phyloP scores from a whole-genome alignment of 2,329 filamentous ascomycete species.

The Sclerotinia glacialis region DNA sequence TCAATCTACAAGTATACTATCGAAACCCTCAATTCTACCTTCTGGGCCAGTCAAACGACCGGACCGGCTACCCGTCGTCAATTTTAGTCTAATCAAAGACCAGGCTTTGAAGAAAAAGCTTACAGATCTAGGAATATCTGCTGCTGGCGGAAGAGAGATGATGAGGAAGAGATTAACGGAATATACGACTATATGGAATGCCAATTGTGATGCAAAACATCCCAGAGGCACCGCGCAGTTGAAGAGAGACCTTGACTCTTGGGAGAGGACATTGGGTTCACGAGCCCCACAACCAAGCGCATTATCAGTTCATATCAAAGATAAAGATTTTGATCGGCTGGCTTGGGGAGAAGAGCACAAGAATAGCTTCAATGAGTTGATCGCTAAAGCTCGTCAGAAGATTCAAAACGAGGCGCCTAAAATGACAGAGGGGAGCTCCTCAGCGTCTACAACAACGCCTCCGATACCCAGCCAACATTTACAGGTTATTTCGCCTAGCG shows the following conservation, averaged over 20 bases:
- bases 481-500: neutral
- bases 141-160: slow-evolving; percentile 62
- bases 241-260: slow-evolving; percentile 74
- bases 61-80: slow-evolving; percentile 65
- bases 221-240: slow-evolving; percentile 71
- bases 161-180: slow-evolving; percentile 82
- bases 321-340: slow-evolving; percentile 82
- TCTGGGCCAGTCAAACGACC: slow-evolving; percentile 24
- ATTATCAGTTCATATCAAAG: slow-evolving; percentile 60
- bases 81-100: slow-evolving; percentile 86
- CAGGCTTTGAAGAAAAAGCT: slow-evolving; percentile 75
- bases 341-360: slow-evolving; percentile 74
- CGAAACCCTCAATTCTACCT: slow-evolving; percentile 25
- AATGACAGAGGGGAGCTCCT: neutral
- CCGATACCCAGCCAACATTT: neutral
- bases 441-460: slow-evolving; percentile 10
- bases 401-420: slow-evolving; percentile 23
- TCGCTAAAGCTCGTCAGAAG: slow-evolving; percentile 67
- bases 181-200: slow-evolving; percentile 95
- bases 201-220: slow-evolving; percentile 82
- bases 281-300: slow-evolving; percentile 44
- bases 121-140: slow-evolving; percentile 72
- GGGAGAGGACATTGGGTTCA: slow-evolving; percentile 81
- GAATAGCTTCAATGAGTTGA: slow-evolving; percentile 73
- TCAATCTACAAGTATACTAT: slow-evolving; percentile 22